Evolutionary conservation across 2,329 filamentous ascomycete species (phyloP), one percentile per base, ranked within the genome.

Genomic region (Fusarium keratoplasticum): DNA sequence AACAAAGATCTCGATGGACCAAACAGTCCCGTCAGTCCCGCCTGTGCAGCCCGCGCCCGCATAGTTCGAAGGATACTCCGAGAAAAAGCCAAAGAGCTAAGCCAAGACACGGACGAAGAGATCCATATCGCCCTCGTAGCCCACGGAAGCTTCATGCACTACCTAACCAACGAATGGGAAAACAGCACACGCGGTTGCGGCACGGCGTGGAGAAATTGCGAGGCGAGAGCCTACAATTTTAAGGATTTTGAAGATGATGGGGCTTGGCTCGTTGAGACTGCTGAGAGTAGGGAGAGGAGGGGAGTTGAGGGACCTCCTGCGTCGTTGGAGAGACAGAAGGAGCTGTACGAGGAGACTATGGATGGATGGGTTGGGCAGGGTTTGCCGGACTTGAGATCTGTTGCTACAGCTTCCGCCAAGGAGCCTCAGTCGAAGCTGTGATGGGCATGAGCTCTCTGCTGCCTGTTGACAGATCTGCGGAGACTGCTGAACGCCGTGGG

Each of bases 141-240:
- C 1, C 72, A 75, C 1, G 72, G 72, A 14, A 73, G 62, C n/a
- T 75, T 75, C 10, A 20, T 75, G 16, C 72, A 75, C 29, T 75
- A 65, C 13, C 67, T 75, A 8, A 73, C 66, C n/a, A 75, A 75
- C 5, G 72, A 75, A 16, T 75, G 72, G 72, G 72, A 75, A 8
- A 31, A 58, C 11, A 73, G 69, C 10, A 59, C 66, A 1, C 36
- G 31, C 0, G 62, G 61, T 1, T 70, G 69, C 3, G 72, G 72
- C 4, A 75, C 72, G 1, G 62, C 60, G 1, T 75, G 72, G 72
- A 61, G 66, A 29, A 75, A 75, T 27, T 75, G 72, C 5, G 72
- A 75, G 27, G 60, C 72, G 7, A 67, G 72, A 13, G 40, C 72
- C 44, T 75, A 73, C 20, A 52, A 66, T 5, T 75, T 75, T 25